Evolutionary conservation across 2,329 filamentous ascomycete species (phyloP), one percentile per base, ranked within the genome.

Genomic region (Alternaria brassicae): DNA sequence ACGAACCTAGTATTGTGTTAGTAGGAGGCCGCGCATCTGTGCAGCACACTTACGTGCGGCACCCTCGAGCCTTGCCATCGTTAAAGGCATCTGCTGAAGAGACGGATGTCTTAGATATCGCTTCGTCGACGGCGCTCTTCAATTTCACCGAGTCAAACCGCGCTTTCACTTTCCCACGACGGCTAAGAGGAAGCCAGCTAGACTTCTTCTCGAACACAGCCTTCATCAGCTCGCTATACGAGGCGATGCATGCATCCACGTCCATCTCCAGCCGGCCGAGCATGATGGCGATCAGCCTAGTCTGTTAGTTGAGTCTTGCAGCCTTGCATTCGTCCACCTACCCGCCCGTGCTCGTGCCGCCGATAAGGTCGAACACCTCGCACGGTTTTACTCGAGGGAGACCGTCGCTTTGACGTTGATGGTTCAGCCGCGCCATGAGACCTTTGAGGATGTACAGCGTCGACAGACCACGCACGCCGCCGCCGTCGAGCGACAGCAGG

Each of bases 331-430:
- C 28, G 28, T 30, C 28, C 17, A 36, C 49, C 9, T 19, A 61
- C 58, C 58, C 48, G 6, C 58, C 58, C 4, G 53, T 61, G 25
- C 49, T 57, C 2, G 50, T 57, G 3, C 53, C 45, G 6, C 58
- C 49, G 23, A 61, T 54, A 37, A 61, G 50, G 44, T 60, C 54
- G n/a, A 63, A 63, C 48, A 61, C 59, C 28, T 64, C 58, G 49
- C 55, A 59, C 15, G 58, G 55, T 52, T 30, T 30, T 6, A 30
- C 28, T 6, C 8, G 12, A 30, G 28, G 12, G 12, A 30, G 28
- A 30, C 8, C 4, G 4, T 5, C 28, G 28, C 28, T 30, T 10
- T 30, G 8, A 10, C 28, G 28, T 6, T 30, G 8, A 9, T 30
- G 28, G 28, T 30, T 30, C 8, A 30, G 28, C 28, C 28, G 28